These are phyloP conservation scores for Alternaria hordeiaustralica DNA, from an alignment of 2,329 filamentous ascomycete genomes.

Conservation along the genomic window DNA sequence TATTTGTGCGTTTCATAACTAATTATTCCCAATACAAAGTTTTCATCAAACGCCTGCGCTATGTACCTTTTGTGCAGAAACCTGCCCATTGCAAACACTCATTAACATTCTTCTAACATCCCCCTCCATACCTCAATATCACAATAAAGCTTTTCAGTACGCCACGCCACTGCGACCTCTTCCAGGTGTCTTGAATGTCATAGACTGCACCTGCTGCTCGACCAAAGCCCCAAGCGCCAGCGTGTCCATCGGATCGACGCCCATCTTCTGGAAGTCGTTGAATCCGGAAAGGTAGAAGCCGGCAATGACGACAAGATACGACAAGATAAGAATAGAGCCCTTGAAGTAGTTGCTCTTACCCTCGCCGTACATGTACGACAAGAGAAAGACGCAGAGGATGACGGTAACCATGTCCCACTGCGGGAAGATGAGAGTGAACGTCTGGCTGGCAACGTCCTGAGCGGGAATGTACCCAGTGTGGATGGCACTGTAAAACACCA, in stretches of 20 bases:
- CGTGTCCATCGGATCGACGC: slow-evolving; percentile 44
- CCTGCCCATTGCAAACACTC: not conserved
- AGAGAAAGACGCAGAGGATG: slow-evolving; percentile 91
- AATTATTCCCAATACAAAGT: not conserved
- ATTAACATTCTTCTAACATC: not conserved
- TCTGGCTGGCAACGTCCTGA: slow-evolving; percentile 64
- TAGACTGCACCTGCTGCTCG: slow-evolving; percentile 39
- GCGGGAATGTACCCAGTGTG: slow-evolving; percentile 66
- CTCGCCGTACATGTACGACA: slow-evolving; percentile 97
- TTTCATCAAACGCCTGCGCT: not conserved
- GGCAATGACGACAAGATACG: slow-evolving; percentile 88
- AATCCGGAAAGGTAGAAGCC: slow-evolving; percentile 88
- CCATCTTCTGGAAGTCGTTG: slow-evolving; percentile 57
- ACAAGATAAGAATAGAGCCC: slow-evolving; percentile 90
- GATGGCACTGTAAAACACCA: slow-evolving; percentile 88
- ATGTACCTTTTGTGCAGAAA: not conserved
- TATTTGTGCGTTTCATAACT: not conserved
- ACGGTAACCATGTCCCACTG: slow-evolving; percentile 99
- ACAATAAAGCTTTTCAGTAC: slow-evolving; percentile 22
- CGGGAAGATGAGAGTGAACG: slow-evolving; percentile 88
- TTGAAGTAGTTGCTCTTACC: slow-evolving; percentile 99
- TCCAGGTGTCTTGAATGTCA: slow-evolving; percentile 44
- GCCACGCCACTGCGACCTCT: slow-evolving; percentile 32
- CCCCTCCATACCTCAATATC: not conserved
- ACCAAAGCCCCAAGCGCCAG: slow-evolving; percentile 42